These are phyloP conservation scores for Phytopythium vexans DNA, from an alignment of 352 stramenopile species.

Conservation along the genomic window DNA sequence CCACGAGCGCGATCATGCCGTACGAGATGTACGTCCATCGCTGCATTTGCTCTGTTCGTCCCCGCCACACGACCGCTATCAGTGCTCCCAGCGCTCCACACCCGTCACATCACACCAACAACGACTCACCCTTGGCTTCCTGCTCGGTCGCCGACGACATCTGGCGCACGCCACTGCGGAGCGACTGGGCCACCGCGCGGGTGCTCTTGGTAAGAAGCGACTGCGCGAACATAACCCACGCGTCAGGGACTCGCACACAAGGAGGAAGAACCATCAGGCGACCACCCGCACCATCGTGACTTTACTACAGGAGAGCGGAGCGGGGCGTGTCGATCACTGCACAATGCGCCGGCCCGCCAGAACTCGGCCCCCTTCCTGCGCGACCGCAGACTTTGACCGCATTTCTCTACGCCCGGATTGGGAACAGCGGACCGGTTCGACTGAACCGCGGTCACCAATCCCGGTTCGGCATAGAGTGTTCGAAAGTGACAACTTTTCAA, in stretches of 20 bases:
- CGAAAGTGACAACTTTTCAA: not conserved
- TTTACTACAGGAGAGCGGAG: slow-evolving; percentile 7
- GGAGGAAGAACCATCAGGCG: not conserved
- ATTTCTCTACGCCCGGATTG: slow-evolving; percentile 5
- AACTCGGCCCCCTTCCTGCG: not conserved
- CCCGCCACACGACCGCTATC: slow-evolving; percentile 1
- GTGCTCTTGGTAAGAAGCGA: slow-evolving; percentile 67
- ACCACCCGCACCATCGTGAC: slow-evolving; percentile 9
- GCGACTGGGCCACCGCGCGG: slow-evolving; percentile 42
- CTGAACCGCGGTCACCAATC: not conserved
- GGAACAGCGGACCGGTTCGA: not conserved
- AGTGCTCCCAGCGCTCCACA: slow-evolving; percentile 2
- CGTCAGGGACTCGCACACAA: not conserved
- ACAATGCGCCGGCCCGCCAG: not conserved
- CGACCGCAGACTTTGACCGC: not conserved
- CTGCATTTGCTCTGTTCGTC: slow-evolving; percentile 68
- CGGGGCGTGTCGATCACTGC: not conserved
- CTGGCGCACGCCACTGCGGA: slow-evolving; percentile 55
- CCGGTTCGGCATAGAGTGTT: not conserved
- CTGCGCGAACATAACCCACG: slow-evolving; percentile 14
- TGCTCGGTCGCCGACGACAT: slow-evolving; percentile 82
- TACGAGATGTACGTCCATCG: slow-evolving; percentile 85
- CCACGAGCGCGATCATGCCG: slow-evolving; percentile 69
- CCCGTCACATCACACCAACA: not conserved
- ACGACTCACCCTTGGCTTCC: slow-evolving; percentile 69